Base-by-base conservation (phyloP, 208 protist species). In the Leishmania major region DNA sequence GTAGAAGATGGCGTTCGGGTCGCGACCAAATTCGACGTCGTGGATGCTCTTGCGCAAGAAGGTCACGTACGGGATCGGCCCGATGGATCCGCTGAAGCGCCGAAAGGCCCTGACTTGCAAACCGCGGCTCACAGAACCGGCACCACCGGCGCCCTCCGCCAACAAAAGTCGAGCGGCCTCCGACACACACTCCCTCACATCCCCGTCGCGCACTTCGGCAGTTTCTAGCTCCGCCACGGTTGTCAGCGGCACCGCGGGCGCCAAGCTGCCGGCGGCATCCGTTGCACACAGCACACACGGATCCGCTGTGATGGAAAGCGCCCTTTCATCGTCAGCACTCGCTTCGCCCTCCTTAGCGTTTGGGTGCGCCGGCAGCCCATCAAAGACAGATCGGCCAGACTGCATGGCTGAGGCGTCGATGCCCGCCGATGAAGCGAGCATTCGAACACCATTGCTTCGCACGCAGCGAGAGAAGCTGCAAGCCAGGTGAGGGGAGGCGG, bases 1-100 rank as follows among this genome's bases (percentile, higher is more conserved):
- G 77, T 89, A 94, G 81, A 94, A 93, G 60, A 25, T 73, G 69
- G 78, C 88, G 22, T 51, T 70, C 1, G 90, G 88, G 76, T 94
- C 91, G 3, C 78, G 78, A 13, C 81, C 89, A 83, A 96, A 95
- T 47, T 85, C 57, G 2, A 97, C 91, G 62, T 91, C 77, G 75
- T 91, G 85, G 84, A 97, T 91, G 70, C 47, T 74, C 66, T 84
- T 87, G 53, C 92, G 92, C 10, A 85, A 60, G 76, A 96, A 94
- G 10, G 92, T 95, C 47, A 93, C 79, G 78, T 81, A 97, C 53
- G 94, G 92, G 17, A 97, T 80, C 17, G 91, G 94, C 28, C 91
- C 92, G 57, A 88, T 76, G 10, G 83, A 84, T 11, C 25, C 81
- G 13, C 35, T 22, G 59, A 67, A 71, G 49, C 37, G 62, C 62